Evolutionary conservation across 2,329 filamentous ascomycete genomes (phyloP), one percentile per base, ranked within the genome.

Genomic region (Ascochyta viciae-villosae): DNA sequence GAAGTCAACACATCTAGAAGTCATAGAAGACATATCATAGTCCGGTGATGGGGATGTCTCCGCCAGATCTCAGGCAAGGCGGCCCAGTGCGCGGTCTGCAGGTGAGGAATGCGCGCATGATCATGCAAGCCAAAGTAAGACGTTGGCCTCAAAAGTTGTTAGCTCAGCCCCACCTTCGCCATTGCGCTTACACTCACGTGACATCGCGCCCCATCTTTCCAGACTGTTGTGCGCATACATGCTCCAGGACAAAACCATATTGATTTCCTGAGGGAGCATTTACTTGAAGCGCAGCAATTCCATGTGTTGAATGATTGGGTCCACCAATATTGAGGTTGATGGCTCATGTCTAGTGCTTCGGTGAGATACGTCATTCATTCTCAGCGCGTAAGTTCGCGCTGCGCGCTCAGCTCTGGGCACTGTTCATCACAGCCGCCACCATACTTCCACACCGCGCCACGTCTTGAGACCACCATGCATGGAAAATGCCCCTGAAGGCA

Each of bases 401-500:
- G 15, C 47, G 42, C 42, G 53, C 47, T 41, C 31, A 51, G 33
- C 42, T 47, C 24, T 48, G 26, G 19, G 26, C 53, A 34, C 43
- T 43, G 19, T 7, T 42, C 15, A 33, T 19, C 34, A 34, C 23
- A 38, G 15, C 41, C 53, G 48, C 47, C 38, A 51, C 42, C 53
- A 38, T 42, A 29, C 29, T n/a, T 43, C 40, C 47, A 22, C 23
- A 15, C 10, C 15, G 26, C 31, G 13, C 37, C 22, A 33, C 1
- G 10, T 31, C 12, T 37, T 33, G 10, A 13, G 34, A 12, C 27
- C 22, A 49, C 4, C 16, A 49, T 52, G 54, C 33, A 49, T 22
- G 39, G 34, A 45, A 49, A 15, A 57, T 57, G 54, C 39, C 48
- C 39, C 31, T 80, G 49, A 78, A 80, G 68, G 78, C 75, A 49